These are phyloP conservation scores for Pythium scleroteichum DNA, from an alignment of 352 stramenopile genomes.

Conservation along the genomic window DNA sequence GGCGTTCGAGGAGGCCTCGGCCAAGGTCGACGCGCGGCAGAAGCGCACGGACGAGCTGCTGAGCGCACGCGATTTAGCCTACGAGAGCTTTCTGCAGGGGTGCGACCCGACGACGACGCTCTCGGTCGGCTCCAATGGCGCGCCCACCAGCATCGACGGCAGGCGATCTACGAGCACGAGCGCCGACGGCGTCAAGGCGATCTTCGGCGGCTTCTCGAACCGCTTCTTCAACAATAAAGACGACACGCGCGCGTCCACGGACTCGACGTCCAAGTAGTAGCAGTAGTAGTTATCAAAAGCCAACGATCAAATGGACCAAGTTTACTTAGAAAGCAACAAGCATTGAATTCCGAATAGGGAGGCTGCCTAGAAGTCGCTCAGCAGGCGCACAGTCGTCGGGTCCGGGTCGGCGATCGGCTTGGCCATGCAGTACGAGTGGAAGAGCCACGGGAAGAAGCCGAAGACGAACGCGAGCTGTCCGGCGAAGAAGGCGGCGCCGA, in stretches of 20 bases:
- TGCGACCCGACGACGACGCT: slow-evolving; percentile 39
- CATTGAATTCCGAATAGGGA: slow-evolving; percentile 3
- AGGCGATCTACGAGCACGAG: slow-evolving; percentile 16
- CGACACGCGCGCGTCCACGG: slow-evolving; percentile 62
- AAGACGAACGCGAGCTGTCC: slow-evolving; percentile 73
- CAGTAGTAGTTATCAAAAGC: neutral
- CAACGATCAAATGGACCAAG: neutral
- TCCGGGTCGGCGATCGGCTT: slow-evolving; percentile 61
- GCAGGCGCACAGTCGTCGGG: slow-evolving; percentile 68
- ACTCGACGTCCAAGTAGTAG: slow-evolving; percentile 30
- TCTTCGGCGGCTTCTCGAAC: slow-evolving; percentile 72
- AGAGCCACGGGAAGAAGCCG: slow-evolving; percentile 75
- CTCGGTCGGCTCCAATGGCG: neutral
- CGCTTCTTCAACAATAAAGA: slow-evolving; percentile 59
- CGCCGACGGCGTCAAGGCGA: slow-evolving; percentile 35
- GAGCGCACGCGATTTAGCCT: slow-evolving; percentile 61
- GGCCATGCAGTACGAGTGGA: slow-evolving; percentile 72
- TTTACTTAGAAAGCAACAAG: neutral
- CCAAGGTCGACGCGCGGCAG: slow-evolving; percentile 66
- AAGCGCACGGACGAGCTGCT: slow-evolving; percentile 78
- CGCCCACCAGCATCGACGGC: slow-evolving; percentile 31
- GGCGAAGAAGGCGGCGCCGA: slow-evolving; percentile 72
- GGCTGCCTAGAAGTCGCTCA: slow-evolving; percentile 49
- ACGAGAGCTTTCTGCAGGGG: slow-evolving; percentile 71
- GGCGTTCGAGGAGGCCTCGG: slow-evolving; percentile 74